These are phyloP conservation scores for Globisporangium paroecandrum DNA, from an alignment of 352 stramenopile genomes.

Conservation along the genomic window DNA sequence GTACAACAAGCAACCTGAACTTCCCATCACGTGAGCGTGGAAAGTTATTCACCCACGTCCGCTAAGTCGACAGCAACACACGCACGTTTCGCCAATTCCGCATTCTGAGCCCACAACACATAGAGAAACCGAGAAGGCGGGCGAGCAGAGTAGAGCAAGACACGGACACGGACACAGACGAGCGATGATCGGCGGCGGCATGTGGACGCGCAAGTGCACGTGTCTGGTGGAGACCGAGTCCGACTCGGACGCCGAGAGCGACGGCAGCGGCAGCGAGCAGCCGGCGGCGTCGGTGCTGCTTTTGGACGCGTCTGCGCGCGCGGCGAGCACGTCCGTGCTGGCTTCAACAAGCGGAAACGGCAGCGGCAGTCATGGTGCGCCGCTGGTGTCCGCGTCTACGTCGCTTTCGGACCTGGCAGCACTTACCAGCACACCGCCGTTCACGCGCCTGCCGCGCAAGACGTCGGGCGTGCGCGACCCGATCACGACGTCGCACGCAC, in stretches of 20 bases:
- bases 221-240: slow-evolving; percentile 68
- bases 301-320: background rate
- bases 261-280: slow-evolving; percentile 39
- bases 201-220: slow-evolving; percentile 56
- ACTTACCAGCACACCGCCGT: slow-evolving; percentile 26
- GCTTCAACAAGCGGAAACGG: background rate
- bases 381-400: slow-evolving; percentile 4
- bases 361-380: slow-evolving; percentile 1
- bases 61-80: background rate
- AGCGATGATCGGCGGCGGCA: background rate
- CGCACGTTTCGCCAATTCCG: background rate
- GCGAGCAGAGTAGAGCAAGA: background rate
- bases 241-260: slow-evolving; percentile 54
- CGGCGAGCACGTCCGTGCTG: background rate
- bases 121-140: background rate
- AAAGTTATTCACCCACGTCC: background rate
- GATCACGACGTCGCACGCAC: slow-evolving; percentile 60
- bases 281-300: slow-evolving; percentile 1
- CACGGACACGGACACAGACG: too few species aligned
- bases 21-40: too few species aligned
- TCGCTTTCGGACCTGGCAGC: slow-evolving; percentile 4
- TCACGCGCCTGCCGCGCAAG: slow-evolving; percentile 28
- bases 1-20: too few species aligned
- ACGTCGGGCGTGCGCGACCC: slow-evolving; percentile 46
- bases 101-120: background rate